Percentiles rank a stretch among this genome's conserved stretches.
These are phyloP conservation scores for Albifimbria verrucaria DNA, from an alignment of 2,329 filamentous ascomycete species.

Conservation along the genomic window DNA sequence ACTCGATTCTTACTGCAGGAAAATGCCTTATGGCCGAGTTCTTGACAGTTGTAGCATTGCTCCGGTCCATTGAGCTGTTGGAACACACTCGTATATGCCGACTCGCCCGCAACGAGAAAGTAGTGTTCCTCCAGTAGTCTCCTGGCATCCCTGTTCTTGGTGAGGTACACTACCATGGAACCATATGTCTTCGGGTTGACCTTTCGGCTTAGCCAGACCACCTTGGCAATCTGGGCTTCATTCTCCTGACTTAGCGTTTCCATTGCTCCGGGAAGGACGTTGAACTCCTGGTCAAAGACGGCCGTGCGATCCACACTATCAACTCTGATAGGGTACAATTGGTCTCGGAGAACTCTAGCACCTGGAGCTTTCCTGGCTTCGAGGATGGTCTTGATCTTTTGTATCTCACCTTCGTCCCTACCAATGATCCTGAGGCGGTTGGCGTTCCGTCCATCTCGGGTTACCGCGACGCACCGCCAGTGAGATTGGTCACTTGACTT, in stretches of 20 bases:
- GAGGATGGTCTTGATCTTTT: slow-evolving; percentile 5
- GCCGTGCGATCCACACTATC: slow-evolving; percentile 17
- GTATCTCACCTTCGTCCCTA: slow-evolving; percentile 5
- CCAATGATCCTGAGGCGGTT: slow-evolving; percentile 4
- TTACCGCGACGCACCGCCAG: slow-evolving; percentile 3
- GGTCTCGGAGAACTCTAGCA: slow-evolving; percentile 15
- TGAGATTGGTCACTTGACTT: slow-evolving; percentile 2
- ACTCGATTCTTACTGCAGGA: slow-evolving; percentile 6
- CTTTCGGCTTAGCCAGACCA: slow-evolving; percentile 19
- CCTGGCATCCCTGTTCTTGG: slow-evolving; percentile 5
- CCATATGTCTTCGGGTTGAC: slow-evolving; percentile 15
- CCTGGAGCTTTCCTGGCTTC: slow-evolving; percentile 6
- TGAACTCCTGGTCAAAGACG: slow-evolving; percentile 15
- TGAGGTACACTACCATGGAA: slow-evolving; percentile 15
- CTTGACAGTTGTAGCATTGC: slow-evolving; percentile 7
- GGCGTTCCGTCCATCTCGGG: slow-evolving; percentile 5
- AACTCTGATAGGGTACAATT: slow-evolving; percentile 21
- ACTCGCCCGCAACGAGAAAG: slow-evolving; percentile 6
- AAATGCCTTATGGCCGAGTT: slow-evolving; percentile 8
- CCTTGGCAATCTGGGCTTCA: slow-evolving; percentile 16
- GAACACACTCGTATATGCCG: slow-evolving; percentile 5
- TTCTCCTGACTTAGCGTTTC: slow-evolving; percentile 18
- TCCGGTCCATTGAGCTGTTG: slow-evolving; percentile 1
- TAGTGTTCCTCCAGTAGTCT: slow-evolving; percentile 6
- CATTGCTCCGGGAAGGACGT: slow-evolving; percentile 9